Evolutionary conservation across 1,139 yeast genomes (phyloP).

Genomic region (Candida sojae): DNA sequence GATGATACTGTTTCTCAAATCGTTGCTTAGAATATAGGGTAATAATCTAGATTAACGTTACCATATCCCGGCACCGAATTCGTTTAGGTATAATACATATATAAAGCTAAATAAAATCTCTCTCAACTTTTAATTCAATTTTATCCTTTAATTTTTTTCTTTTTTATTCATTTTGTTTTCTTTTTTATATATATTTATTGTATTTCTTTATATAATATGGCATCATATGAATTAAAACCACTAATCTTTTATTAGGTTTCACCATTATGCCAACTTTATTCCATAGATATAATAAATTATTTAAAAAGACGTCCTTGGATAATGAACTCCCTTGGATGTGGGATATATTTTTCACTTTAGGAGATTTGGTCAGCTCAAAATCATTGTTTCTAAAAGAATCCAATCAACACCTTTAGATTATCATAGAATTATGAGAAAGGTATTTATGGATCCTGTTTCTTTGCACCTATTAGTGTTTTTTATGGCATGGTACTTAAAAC

Average conservation of each 20-base stretch:
- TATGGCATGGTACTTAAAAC: conserved; percentile 66
- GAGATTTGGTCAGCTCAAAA: conserved; percentile 79
- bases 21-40: conserved; percentile 10
- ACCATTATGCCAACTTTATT: conserved; percentile 23
- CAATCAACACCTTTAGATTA: background rate
- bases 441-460: conserved; percentile 72
- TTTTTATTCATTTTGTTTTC: too few relatives aligned
- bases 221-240: too few relatives aligned
- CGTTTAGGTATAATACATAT: too few relatives aligned
- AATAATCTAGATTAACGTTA: too few relatives aligned
- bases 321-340: conserved; percentile 58
- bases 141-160: too few relatives aligned
- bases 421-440: conserved; percentile 58
- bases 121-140: too few relatives aligned
- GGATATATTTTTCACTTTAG: conserved; percentile 67
- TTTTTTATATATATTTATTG: too few relatives aligned
- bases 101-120: too few relatives aligned
- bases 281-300: conserved; percentile 39
- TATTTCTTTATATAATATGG: too few relatives aligned
- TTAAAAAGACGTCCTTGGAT: conserved; percentile 51
- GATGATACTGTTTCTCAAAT: conserved; percentile 43
- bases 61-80: too few relatives aligned
- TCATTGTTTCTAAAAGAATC: conserved; percentile 38
- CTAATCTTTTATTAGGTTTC: too few relatives aligned
- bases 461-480: conserved; percentile 73